Conservation (phyloP, 139 green algal genomes). For the Zygnema circumcarinatum region DNA sequence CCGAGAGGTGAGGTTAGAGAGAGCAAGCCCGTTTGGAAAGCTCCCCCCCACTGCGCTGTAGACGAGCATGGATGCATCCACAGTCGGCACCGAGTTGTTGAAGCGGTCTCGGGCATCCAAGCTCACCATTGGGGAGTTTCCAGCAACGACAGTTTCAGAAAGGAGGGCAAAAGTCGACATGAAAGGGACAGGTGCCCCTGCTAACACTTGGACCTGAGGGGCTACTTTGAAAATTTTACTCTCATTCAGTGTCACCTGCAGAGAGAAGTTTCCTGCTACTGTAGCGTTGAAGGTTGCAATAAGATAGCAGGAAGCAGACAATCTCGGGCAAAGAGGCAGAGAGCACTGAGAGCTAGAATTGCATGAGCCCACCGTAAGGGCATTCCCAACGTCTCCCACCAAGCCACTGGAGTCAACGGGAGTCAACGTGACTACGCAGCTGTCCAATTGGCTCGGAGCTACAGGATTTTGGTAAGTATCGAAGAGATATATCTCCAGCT, state of each 20-base stretch:
- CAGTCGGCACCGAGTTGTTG: not conserved
- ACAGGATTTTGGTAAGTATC: constrained; percentile 16
- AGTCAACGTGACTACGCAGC: not conserved
- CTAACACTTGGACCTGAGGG: not conserved
- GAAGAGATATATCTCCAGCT: not conserved
- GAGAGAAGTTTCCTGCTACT: not conserved
- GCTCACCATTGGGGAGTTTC: not conserved
- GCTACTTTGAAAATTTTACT: not conserved
- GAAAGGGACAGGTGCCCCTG: not conserved
- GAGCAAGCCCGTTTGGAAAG: not conserved
- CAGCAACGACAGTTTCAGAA: not conserved
- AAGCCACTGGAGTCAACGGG: not conserved
- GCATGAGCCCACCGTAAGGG: not conserved
- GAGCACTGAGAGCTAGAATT: not conserved
- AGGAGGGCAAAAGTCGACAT: not conserved
- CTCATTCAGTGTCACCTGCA: not conserved
- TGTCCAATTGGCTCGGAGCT: not conserved
- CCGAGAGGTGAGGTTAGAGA: not conserved
- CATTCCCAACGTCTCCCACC: not conserved
- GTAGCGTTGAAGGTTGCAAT: constrained; percentile 14
- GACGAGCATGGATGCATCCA: not conserved
- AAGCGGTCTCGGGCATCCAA: constrained; percentile 8
- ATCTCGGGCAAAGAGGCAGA: not conserved
- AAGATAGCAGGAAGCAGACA: not conserved
- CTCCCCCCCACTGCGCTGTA: not conserved